Evolutionary conservation across 345 rosid genomes (phyloP).

Genomic region (Eucalyptus victrix): DNA sequence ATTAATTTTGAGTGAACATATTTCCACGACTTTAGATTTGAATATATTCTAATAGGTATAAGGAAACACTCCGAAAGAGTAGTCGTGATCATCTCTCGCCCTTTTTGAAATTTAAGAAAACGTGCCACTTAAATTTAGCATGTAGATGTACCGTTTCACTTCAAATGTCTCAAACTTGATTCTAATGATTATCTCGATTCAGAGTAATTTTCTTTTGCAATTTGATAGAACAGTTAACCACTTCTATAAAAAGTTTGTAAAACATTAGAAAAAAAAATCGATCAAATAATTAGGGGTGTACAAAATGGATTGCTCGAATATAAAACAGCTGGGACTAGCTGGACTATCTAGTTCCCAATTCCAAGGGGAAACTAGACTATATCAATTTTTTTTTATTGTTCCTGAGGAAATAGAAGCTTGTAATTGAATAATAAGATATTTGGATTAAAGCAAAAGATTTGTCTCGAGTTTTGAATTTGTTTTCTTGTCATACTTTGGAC

Average conservation of each 20-base stretch:
- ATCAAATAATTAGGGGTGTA: neutral
- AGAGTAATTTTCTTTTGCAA: neutral
- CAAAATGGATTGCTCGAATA: no score
- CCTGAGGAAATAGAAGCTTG: no score
- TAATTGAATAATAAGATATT: accelerated
- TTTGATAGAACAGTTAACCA: neutral
- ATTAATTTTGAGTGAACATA: neutral
- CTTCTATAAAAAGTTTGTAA: neutral
- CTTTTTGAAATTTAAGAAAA: neutral
- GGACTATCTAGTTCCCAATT: no score
- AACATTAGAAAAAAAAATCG: neutral
- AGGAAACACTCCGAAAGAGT: neutral
- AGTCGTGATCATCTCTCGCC: neutral
- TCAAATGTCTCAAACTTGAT: neutral
- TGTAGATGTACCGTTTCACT: neutral
- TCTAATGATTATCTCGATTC: neutral
- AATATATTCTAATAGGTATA: no score
- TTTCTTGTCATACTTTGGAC: no score
- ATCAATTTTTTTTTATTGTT: no score
- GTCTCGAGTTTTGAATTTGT: no score
- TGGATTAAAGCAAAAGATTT: no score
- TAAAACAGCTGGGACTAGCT: accelerated
- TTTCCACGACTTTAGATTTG: neutral
- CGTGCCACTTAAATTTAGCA: neutral
- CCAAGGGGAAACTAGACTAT: no score